Base-by-base conservation (phyloP, 495 filamentous ascomycete genomes). In the Oidiodendron maius region DNA sequence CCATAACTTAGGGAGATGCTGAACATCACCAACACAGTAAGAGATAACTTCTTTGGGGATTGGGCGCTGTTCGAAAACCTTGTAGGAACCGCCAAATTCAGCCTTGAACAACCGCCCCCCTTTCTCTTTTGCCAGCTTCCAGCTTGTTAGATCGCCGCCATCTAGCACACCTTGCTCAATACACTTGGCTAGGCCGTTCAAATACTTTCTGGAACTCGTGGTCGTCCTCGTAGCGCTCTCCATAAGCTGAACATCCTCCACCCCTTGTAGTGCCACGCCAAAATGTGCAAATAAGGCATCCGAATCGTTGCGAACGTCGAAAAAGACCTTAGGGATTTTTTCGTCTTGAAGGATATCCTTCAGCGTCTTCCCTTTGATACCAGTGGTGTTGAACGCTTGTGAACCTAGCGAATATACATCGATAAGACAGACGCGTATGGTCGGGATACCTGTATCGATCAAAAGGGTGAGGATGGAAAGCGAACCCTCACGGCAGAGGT, bases 161-260 rank as follows among this genome's bases (percentile, higher is more conserved):
- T 69, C 23, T 6, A 36, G 20, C 4, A 47, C 50, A 53, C 69
- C 63, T 1, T 39, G 30, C 40, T 70, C 61, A 25, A 80, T 67
- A 51, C 76, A 80, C 22, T 59, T 67, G 3, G 59, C 57, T 0
- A 81, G 60, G 15, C 45, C 26, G 43, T 46, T 46, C 1, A 71
- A 62, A 22, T 48, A 62, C 36, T 25, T 52, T 46, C 45, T 62
- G 40, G 17, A 21, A 23, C 40, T 43, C 1, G 17, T 48, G 18
- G 18, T 38, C 15, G 4, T 23, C 5, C 77, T 55, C 1, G 62
- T 61, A 3, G 69, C 74, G 4, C 64, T 46, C 46, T 82, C 72
- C 70, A 82, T 72, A 1, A 82, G 64, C 57, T 82, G 80, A 12
- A 83, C 40, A 48, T 81, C 76, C 3, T 68, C 34, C 1, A 81